phyloP scores from a whole-genome alignment of 768 basidiomycete species.

The Strobilomyces echinocephalus region DNA sequence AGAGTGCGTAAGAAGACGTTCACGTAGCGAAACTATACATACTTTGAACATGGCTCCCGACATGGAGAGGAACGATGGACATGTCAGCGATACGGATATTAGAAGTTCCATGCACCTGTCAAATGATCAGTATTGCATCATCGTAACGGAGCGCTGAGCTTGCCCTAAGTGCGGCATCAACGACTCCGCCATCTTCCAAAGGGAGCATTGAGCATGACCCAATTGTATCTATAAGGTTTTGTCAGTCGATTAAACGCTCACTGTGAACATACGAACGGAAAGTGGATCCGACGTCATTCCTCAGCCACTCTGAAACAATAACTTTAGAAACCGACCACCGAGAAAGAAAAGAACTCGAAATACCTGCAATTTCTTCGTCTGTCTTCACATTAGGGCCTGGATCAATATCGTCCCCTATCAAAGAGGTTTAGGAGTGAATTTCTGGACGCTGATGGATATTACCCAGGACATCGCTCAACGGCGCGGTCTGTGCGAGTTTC shows the following conservation, averaged over 20 bases:
- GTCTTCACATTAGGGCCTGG: not conserved
- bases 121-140: not conserved
- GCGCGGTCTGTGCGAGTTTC: constrained; percentile 1
- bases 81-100: not conserved
- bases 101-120: not conserved
- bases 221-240: not conserved
- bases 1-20: not conserved
- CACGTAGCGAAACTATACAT: not conserved
- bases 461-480: not conserved
- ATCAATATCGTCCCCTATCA: not conserved
- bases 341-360: not conserved
- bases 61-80: not conserved
- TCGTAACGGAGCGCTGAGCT: not conserved
- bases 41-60: constrained; percentile 1
- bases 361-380: constrained; percentile 4
- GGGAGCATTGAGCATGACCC: constrained; percentile 5
- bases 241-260: not conserved
- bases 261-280: not conserved
- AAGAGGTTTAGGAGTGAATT: not conserved
- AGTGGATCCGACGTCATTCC: not conserved
- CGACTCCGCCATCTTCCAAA: not conserved
- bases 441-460: not conserved
- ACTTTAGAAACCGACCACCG: not conserved
- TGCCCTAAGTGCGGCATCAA: not conserved
- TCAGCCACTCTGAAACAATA: not conserved